Evolutionary conservation across 768 basidiomycete species (phyloP).

Genomic region (Tulasnella sp.): DNA sequence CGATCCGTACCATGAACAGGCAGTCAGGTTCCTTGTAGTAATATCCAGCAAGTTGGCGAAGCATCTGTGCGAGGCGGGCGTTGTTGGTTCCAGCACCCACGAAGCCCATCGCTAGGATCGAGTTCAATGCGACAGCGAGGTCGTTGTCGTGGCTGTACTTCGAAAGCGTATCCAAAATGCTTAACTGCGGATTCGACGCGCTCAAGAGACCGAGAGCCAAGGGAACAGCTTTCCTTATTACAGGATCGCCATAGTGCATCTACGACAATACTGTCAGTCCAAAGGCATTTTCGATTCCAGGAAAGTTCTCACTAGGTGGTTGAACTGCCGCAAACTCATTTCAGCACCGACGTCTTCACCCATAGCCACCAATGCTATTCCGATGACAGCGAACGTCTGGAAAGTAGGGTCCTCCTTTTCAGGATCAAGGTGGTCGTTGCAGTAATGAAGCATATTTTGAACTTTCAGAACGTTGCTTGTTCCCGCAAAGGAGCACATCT

Average conservation of each 20-base stretch:
- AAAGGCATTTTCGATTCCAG: constrained; percentile 32
- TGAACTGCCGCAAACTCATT: constrained; percentile 96
- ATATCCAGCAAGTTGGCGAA: constrained; percentile 94
- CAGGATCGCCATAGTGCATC: constrained; percentile 98
- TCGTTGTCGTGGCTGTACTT: constrained; percentile 99
- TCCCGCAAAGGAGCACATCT: constrained; percentile 91
- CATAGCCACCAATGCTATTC: constrained; percentile 93
- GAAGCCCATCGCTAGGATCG: constrained; percentile 98
- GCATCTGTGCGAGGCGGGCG: constrained; percentile 94
- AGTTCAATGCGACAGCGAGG: constrained; percentile 91
- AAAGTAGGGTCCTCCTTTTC: constrained; percentile 67
- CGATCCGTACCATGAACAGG: constrained; percentile 91
- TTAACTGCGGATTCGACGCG: constrained; percentile 91
- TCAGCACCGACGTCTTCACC: constrained; percentile 97
- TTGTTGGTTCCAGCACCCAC: constrained; percentile 99
- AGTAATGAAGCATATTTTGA: constrained; percentile 87
- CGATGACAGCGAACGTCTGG: constrained; percentile 90
- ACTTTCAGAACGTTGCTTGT: constrained; percentile 93
- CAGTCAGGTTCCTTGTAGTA: constrained; percentile 97
- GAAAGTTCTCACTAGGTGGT: constrained; percentile 71
- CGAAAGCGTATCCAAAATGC: constrained; percentile 93
- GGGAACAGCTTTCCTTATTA: constrained; percentile 87
- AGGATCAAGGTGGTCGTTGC: constrained; percentile 82
- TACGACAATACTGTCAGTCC: constrained; percentile 37
- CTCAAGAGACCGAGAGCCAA: constrained; percentile 93